These are phyloP conservation scores for Tolypocladium amazonense DNA, from an alignment of 2,329 filamentous ascomycete genomes.

Conservation along the genomic window DNA sequence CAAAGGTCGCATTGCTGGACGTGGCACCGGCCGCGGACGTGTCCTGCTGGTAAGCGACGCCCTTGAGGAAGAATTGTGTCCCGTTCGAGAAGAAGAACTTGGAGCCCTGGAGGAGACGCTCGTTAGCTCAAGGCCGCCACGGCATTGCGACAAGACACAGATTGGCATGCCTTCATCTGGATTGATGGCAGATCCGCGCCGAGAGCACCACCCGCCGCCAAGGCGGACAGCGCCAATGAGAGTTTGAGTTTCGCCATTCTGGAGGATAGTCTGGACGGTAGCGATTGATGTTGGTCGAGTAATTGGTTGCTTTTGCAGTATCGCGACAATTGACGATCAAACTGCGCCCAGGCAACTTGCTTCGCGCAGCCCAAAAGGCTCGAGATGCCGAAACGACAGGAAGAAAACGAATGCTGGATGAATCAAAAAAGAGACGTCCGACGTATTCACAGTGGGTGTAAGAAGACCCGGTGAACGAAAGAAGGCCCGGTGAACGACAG, in stretches of 20 bases:
- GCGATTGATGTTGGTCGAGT: background rate
- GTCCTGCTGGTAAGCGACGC: slow-evolving; percentile 91
- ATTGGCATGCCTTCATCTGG: slow-evolving; percentile 51
- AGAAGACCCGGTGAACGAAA: background rate
- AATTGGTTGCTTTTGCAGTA: background rate
- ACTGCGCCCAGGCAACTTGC: background rate
- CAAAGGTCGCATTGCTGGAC: slow-evolving; percentile 43
- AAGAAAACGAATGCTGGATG: background rate
- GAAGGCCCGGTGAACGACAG: background rate
- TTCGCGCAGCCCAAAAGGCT: background rate
- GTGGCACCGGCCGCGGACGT: slow-evolving; percentile 43
- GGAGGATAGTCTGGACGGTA: background rate
- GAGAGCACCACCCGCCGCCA: slow-evolving; percentile 29
- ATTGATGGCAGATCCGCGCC: slow-evolving; percentile 44
- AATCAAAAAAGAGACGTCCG: background rate
- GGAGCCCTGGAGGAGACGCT: slow-evolving; percentile 41
- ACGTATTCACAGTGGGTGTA: background rate
- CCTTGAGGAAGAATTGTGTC: slow-evolving; percentile 68
- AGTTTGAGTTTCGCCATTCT: slow-evolving; percentile 23
- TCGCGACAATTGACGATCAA: background rate
- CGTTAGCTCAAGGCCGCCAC: background rate
- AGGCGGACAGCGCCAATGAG: slow-evolving; percentile 23
- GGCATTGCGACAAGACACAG: background rate
- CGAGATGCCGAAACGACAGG: background rate
- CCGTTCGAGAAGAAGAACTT: slow-evolving; percentile 84